phyloP scores from a whole-genome alignment of 768 basidiomycete species.

The Suillus paluster region DNA sequence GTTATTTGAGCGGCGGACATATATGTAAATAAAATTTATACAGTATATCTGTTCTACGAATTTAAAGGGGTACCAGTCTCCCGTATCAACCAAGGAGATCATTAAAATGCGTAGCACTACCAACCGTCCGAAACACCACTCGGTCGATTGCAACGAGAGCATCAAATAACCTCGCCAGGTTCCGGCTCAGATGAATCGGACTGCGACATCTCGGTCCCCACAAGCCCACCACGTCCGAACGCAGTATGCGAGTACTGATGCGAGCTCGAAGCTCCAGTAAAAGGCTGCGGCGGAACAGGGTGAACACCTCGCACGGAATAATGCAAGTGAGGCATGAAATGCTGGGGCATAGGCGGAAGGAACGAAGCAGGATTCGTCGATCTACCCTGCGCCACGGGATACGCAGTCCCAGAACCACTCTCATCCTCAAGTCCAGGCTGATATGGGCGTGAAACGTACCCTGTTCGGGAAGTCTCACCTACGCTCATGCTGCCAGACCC shows the following conservation, averaged over 20 bases:
- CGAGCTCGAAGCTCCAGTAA: background rate
- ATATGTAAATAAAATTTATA: no score
- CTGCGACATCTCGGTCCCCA: background rate
- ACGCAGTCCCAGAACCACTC: constrained; percentile 24
- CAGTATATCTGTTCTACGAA: no score
- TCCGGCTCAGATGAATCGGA: constrained; percentile 1
- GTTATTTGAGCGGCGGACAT: no score
- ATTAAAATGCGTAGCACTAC: background rate
- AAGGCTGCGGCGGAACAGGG: background rate
- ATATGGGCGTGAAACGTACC: constrained; percentile 22
- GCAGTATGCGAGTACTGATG: no score
- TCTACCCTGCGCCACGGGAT: background rate
- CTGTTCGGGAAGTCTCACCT: constrained; percentile 14
- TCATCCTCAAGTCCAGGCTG: constrained; percentile 20
- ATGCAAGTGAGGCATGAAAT: background rate
- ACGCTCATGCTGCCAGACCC: constrained; percentile 23
- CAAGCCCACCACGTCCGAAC: background rate
- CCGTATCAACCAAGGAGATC: background rate
- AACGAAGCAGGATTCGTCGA: constrained; percentile 1
- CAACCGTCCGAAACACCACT: background rate
- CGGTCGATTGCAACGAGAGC: background rate
- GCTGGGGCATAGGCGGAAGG: background rate
- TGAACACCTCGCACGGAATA: background rate
- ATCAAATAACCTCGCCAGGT: constrained; percentile 1
- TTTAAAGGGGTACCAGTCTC: no score